phyloP scores from a whole-genome alignment of 176 grass and related monocot species.

The Triticum monococcum region DNA sequence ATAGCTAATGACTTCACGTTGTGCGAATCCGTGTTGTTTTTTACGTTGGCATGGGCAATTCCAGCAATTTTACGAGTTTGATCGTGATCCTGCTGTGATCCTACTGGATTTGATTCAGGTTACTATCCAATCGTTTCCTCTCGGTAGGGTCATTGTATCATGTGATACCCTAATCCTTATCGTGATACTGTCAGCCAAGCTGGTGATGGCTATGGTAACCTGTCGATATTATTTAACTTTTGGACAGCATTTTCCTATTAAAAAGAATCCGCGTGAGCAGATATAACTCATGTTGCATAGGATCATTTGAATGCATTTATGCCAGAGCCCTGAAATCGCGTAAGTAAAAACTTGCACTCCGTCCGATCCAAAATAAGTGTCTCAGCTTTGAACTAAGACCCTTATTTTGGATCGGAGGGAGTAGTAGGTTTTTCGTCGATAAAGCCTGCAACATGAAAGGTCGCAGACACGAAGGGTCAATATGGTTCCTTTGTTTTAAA shows the following conservation, averaged over 20 bases:
- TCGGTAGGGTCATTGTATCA: background rate
- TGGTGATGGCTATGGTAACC: conserved; percentile 10
- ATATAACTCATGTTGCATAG: background rate
- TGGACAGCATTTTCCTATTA: background rate
- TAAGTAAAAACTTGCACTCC: background rate
- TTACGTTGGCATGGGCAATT: background rate
- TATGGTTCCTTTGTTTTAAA: background rate
- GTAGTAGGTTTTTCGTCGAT: background rate
- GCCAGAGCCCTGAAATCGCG: background rate
- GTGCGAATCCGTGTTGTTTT: background rate
- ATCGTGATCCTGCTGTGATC: background rate
- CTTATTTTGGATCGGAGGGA: no score
- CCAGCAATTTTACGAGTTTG: background rate
- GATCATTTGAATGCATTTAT: conserved; percentile 5
- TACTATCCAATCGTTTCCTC: background rate
- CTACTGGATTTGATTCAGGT: background rate
- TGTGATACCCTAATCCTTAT: background rate
- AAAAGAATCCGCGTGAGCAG: background rate
- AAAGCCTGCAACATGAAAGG: no score
- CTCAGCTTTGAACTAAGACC: no score
- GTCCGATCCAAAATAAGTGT: no score
- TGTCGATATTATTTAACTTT: conserved; percentile 2
- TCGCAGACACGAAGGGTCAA: no score
- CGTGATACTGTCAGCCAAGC: background rate
- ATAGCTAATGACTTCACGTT: background rate